Percentiles rank a stretch among this genome's conserved stretches.
Conservation (phyloP, 2,329 filamentous ascomycete genomes). For the Seiridium cupressi region DNA sequence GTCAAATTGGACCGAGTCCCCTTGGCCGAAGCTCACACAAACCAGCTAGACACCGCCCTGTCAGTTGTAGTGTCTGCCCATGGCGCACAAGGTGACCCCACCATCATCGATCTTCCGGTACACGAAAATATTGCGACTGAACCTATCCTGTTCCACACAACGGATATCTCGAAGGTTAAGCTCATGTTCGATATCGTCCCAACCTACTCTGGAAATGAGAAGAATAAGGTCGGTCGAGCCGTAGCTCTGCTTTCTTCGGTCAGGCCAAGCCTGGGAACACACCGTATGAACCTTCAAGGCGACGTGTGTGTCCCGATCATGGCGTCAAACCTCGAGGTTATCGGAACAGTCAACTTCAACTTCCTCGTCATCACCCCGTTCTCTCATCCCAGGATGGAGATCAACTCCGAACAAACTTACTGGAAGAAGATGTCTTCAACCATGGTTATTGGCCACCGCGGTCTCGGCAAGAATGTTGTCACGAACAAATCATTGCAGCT, state of each 20-base stretch:
- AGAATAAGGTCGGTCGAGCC: constrained; percentile 84
- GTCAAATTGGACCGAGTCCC: constrained; percentile 89
- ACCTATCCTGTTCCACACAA: constrained; percentile 84
- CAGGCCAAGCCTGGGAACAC: constrained; percentile 76
- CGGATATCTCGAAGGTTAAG: constrained; percentile 77
- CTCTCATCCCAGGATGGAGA: constrained; percentile 87
- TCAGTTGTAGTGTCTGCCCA: constrained; percentile 87
- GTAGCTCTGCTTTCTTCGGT: constrained; percentile 86
- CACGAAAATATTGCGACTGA: constrained; percentile 94
- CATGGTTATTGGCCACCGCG: constrained; percentile 73
- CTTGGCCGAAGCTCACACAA: constrained; percentile 82
- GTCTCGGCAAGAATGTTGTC: constrained; percentile 86
- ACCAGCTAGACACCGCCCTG: constrained; percentile 89
- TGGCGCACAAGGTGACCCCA: constrained; percentile 82
- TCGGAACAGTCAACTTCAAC: constrained; percentile 95
- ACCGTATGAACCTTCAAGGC: constrained; percentile 88
- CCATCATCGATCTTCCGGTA: constrained; percentile 86
- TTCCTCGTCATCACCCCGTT: constrained; percentile 95
- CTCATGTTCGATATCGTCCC: constrained; percentile 93
- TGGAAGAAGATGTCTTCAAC: constrained; percentile 92
- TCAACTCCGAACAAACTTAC: constrained; percentile 88
- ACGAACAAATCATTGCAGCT: constrained; percentile 86
- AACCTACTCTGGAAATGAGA: constrained; percentile 87
- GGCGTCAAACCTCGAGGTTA: constrained; percentile 80
- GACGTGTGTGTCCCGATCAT: constrained; percentile 92